These are phyloP conservation scores for Lactarius deliciosus DNA, from an alignment of 768 basidiomycete genomes.

Conservation along the genomic window DNA sequence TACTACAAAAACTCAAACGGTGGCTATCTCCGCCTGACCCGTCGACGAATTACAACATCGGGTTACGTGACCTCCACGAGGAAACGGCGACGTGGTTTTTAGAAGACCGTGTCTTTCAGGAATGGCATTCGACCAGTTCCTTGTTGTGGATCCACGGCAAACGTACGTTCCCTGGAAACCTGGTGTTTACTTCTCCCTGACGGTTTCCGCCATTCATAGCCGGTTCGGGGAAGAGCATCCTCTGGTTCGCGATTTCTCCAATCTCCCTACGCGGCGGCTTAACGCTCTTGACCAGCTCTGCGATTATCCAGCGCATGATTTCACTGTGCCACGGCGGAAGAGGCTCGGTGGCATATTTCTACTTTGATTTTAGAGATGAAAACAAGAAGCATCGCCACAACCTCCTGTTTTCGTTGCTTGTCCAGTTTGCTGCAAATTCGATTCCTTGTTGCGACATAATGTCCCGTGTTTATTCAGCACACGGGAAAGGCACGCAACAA, in stretches of 20 bases:
- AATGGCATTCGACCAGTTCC: background rate
- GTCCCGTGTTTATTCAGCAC: background rate
- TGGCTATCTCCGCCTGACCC: background rate
- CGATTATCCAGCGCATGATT: background rate
- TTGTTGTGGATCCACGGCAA: background rate
- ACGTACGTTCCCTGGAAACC: background rate
- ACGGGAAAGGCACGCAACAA: background rate
- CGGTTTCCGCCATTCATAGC: background rate
- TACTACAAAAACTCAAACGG: background rate
- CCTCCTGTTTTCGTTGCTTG: background rate
- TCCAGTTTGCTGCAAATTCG: background rate
- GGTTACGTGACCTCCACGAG: background rate
- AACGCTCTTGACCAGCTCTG: background rate
- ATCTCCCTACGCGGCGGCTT: background rate
- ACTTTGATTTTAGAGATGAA: background rate
- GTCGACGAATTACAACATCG: background rate
- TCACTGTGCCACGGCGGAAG: background rate
- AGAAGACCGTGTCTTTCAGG: background rate
- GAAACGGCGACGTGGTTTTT: background rate
- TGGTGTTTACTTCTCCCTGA: background rate
- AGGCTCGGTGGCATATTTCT: background rate
- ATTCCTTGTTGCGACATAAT: background rate
- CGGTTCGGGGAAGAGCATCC: background rate
- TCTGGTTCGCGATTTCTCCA: background rate
- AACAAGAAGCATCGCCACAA: background rate